These are phyloP conservation scores for Globisporangium middletonii DNA, from an alignment of 352 stramenopile genomes.

Conservation along the genomic window DNA sequence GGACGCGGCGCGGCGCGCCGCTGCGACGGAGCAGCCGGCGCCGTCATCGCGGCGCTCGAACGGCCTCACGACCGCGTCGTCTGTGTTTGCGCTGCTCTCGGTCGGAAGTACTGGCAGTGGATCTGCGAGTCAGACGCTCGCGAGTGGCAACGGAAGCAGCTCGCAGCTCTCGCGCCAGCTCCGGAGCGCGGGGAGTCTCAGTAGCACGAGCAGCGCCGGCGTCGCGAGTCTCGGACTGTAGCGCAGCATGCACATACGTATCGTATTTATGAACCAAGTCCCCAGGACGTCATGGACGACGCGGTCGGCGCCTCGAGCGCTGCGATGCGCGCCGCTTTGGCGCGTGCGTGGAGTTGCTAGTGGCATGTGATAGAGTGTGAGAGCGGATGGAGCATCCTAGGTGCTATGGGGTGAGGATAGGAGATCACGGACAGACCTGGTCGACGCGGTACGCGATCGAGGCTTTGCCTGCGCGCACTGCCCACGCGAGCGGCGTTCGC, in stretches of 20 bases:
- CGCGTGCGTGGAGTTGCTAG: constrained; percentile 44
- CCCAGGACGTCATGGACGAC: constrained; percentile 19
- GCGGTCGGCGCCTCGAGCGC: constrained; percentile 4
- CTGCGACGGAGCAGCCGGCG: constrained; percentile 1
- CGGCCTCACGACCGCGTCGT: constrained; percentile 1
- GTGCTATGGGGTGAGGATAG: neutral
- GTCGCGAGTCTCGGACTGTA: constrained; percentile 2
- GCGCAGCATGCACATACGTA: constrained; percentile 1
- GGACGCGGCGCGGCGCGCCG: constrained; percentile 9
- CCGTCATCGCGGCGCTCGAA: neutral
- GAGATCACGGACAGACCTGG: constrained; percentile 22
- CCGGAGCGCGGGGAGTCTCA: constrained; percentile 63
- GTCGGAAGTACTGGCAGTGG: constrained; percentile 30
- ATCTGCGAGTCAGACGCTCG: constrained; percentile 13
- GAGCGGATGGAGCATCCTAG: no score
- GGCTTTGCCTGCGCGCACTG: constrained; percentile 52
- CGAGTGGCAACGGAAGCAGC: neutral
- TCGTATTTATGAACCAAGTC: constrained; percentile 51
- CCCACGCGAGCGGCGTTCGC: constrained; percentile 72
- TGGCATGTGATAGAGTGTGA: no score
- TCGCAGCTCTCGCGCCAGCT: constrained; percentile 33
- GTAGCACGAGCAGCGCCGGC: constrained; percentile 36
- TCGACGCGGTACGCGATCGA: constrained; percentile 72
- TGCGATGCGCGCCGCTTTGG: constrained; percentile 19
- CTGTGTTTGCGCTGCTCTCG: constrained; percentile 24